A percentile compares a stretch with the other conserved stretches of the same genome.
These are phyloP conservation scores for Boehmeria nivea DNA, from an alignment of 306 rosid species.

Conservation along the genomic window DNA sequence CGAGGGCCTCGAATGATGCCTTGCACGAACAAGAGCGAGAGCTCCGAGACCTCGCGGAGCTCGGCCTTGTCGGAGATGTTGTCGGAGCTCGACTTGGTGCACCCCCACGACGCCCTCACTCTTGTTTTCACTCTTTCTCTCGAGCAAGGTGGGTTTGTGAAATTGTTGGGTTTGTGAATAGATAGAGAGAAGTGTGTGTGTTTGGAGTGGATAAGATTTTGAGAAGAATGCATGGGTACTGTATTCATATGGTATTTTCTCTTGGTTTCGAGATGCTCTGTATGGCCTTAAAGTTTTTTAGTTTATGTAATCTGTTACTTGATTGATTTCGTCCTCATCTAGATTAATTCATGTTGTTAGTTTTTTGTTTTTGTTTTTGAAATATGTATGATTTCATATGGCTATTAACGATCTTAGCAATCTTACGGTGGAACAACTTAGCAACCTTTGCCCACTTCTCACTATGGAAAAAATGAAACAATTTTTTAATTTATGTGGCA, in stretches of 20 bases:
- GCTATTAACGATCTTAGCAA: constrained; percentile 9
- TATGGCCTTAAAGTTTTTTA: not conserved
- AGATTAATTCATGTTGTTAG: not conserved
- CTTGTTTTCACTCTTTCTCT: too few relatives aligned
- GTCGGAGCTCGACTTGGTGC: too few relatives aligned
- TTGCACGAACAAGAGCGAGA: too few relatives aligned
- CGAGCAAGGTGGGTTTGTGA: too few relatives aligned
- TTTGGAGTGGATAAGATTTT: too few relatives aligned
- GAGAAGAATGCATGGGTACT: too few relatives aligned
- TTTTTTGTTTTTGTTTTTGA: not conserved
- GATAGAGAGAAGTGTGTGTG: too few relatives aligned
- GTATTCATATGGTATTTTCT: constrained; percentile 72
- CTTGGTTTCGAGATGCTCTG: not conserved
- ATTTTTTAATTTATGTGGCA: constrained; percentile 90
- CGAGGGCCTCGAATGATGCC: too few relatives aligned
- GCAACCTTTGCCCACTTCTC: constrained; percentile 98
- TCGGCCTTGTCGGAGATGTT: too few relatives aligned
- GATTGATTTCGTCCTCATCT: constrained; percentile 6
- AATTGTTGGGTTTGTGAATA: too few relatives aligned
- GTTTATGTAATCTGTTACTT: constrained; percentile 8
- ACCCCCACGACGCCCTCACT: too few relatives aligned
- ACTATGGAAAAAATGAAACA: constrained; percentile 92
- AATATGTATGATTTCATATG: constrained; percentile 12
- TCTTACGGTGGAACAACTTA: constrained; percentile 98
- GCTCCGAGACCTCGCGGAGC: too few relatives aligned